Evolutionary conservation across 768 basidiomycete genomes (phyloP), one percentile per base, ranked within the genome.

Genomic region (Phylloporus rhodoxanthus): DNA sequence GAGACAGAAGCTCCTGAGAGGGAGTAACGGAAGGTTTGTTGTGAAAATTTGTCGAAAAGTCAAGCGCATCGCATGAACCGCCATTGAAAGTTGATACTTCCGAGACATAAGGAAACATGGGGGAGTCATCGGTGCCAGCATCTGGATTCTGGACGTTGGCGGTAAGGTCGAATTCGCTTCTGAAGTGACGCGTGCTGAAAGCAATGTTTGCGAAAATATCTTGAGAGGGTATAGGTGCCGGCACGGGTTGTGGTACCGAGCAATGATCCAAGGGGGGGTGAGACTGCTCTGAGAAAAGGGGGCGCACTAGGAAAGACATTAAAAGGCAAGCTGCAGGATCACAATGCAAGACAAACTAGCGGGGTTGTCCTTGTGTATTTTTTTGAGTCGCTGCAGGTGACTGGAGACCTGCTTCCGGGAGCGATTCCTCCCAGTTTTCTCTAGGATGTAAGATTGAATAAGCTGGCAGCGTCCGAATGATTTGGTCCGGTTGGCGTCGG

Each of bases 371-470:
- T 61, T 66, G 11, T 68, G 58, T 10, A 61, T 61, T 30, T 66
- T 71, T 45, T 72, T 70, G 13, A 70, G 45, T 43, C 71, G 56
- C 54, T 70, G 70, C 40, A 70, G 61, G 33, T 72, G 71, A 51
- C 70, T 70, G 21, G 70, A 72, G 28, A 70, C 70, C 49, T 70
- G 70, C 54, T 70, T 70, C 48, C 70, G 58, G 32, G 70, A 69
- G 14, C 70, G 67, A 50, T 59, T 68, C 52, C 63, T 70, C 13
- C 70, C 69, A 13, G 69, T 70, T 51, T 68, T 70, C 41, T 71
- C 65, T 20, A 68, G 48, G 28, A 70, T 61, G 39, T 72, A 70
- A 1, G 68, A 67, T 26, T 72, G 70, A 29, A 70, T 72, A 19
- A 70, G 62, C 52, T 70, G 70, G 53, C 71, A 70, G 17, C 70